phyloP scores from a whole-genome alignment of 345 rosid genomes.

The Brassica cretica region DNA sequence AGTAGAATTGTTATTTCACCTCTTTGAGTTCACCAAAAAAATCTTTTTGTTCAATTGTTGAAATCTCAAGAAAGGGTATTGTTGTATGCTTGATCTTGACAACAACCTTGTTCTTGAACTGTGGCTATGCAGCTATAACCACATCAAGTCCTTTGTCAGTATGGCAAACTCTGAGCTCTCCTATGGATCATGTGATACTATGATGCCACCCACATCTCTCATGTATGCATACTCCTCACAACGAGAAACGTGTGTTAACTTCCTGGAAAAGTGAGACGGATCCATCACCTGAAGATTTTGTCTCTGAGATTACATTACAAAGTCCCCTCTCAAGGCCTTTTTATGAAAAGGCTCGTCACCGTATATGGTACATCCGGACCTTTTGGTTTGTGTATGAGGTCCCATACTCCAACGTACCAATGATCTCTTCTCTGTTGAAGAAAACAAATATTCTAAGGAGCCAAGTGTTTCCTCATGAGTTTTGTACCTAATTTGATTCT shows the following conservation, averaged over 20 bases:
- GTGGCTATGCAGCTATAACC: constrained; percentile 13
- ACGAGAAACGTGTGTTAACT: too few relatives aligned
- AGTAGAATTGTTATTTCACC: constrained; percentile 3
- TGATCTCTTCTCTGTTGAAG: constrained; percentile 6
- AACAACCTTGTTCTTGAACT: constrained; percentile 22
- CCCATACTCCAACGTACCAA: constrained; percentile 6
- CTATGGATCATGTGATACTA: not conserved
- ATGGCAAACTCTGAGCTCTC: constrained; percentile 28
- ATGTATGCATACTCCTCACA: too few relatives aligned
- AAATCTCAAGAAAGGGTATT: constrained; percentile 23
- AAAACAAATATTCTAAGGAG: not conserved
- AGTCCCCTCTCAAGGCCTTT: constrained; percentile 31
- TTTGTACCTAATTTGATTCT: too few relatives aligned
- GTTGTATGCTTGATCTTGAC: constrained; percentile 21
- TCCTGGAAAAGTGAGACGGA: too few relatives aligned
- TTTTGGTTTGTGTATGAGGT: constrained; percentile 34
- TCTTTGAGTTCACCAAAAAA: constrained; percentile 15
- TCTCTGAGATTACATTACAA: constrained; percentile 35
- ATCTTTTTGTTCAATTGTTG: not conserved
- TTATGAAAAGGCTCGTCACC: constrained; percentile 33
- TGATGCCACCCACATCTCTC: too few relatives aligned
- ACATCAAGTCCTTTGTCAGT: constrained; percentile 34
- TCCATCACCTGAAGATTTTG: constrained; percentile 18
- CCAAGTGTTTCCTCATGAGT: not conserved
- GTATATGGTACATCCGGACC: constrained; percentile 38